Conservation (phyloP, 441 rosid genomes). For the Dalechampia spathulata region DNA sequence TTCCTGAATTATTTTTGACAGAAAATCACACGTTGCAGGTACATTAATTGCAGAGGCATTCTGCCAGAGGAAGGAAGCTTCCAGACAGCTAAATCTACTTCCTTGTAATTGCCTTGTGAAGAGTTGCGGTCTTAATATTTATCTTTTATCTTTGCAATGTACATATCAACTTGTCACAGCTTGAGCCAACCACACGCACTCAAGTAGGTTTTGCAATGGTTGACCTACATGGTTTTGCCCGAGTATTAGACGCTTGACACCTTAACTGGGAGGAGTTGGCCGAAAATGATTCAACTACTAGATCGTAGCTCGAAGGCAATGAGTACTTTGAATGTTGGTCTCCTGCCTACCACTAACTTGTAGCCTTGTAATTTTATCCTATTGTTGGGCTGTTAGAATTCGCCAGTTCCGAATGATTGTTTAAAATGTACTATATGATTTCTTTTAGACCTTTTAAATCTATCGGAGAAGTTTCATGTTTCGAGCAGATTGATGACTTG, state of each 20-base stretch:
- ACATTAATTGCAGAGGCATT: neutral
- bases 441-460: too few species aligned
- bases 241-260: neutral
- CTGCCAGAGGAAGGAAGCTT: neutral
- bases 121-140: neutral
- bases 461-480: neutral
- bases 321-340: neutral
- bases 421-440: neutral
- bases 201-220: slow-evolving; percentile 5
- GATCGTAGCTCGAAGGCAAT: neutral
- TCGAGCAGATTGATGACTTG: too few species aligned
- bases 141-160: neutral
- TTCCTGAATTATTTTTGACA: neutral
- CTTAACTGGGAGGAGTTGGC: neutral
- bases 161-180: neutral
- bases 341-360: neutral
- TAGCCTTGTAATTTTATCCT: neutral
- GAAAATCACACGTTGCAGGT: neutral
- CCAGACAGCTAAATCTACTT: neutral
- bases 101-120: neutral
- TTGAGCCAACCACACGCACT: neutral
- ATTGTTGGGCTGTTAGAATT: neutral
- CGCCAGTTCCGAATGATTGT: neutral
- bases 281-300: too few species aligned
- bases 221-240: neutral